Conservation (phyloP, 164 flowering plant genomes). For the Piper betle region DNA sequence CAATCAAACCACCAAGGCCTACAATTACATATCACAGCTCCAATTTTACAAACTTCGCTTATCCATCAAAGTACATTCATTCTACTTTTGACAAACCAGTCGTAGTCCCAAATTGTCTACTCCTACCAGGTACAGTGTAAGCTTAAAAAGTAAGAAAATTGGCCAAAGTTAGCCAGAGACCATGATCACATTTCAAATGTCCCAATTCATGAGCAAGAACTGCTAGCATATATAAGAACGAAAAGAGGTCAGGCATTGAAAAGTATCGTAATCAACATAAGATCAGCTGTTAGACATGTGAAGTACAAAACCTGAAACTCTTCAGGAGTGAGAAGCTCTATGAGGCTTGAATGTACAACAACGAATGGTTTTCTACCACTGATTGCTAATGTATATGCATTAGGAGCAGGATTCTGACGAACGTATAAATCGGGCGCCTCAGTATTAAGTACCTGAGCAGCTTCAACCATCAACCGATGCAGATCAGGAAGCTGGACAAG, state of each 20-base stretch:
- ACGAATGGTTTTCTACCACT: slow-evolving; percentile 91
- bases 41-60: slow-evolving; percentile 14
- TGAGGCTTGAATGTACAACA: slow-evolving; percentile 88
- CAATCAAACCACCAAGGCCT: slow-evolving; percentile 88
- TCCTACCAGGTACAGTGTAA: slow-evolving; percentile 75
- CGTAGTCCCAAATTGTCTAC: background rate
- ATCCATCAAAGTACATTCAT: slow-evolving; percentile 60
- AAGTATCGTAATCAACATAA: background rate
- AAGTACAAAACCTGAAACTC: slow-evolving; percentile 65
- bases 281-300: background rate
- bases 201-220: slow-evolving; percentile 97
- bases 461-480: slow-evolving; percentile 64
- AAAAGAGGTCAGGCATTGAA: background rate
- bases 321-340: slow-evolving; percentile 77
- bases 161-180: slow-evolving; percentile 93
- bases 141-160: slow-evolving; percentile 89
- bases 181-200: slow-evolving; percentile 96
- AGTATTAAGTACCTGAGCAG: slow-evolving; percentile 53
- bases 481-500: slow-evolving; percentile 67
- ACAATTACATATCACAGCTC: slow-evolving; percentile 3
- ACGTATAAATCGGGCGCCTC: slow-evolving; percentile 85
- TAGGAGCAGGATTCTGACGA: slow-evolving; percentile 92
- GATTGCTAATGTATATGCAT: slow-evolving; percentile 88
- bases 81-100: background rate
- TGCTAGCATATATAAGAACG: slow-evolving; percentile 33